A percentile compares a stretch with the other conserved stretches of the same genome.
These are phyloP conservation scores for Boletales sp. DNA, from an alignment of 768 basidiomycete genomes.

Conservation along the genomic window DNA sequence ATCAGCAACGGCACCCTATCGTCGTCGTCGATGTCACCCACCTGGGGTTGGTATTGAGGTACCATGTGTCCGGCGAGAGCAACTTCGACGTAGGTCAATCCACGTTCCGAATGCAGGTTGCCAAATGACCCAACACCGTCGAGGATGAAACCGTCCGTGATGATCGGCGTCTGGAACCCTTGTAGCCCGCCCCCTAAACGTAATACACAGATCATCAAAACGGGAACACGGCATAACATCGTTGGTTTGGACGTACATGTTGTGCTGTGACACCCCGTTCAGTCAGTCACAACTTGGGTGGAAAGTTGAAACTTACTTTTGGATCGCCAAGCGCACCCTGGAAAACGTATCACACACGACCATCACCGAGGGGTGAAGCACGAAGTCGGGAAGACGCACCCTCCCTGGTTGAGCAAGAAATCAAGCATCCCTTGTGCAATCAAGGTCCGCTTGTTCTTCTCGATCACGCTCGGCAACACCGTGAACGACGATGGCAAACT, in stretches of 20 bases:
- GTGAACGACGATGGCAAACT: slow-evolving; percentile 61
- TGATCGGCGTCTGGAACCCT: slow-evolving; percentile 71
- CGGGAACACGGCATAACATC: slow-evolving; percentile 17
- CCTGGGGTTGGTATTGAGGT: slow-evolving; percentile 62
- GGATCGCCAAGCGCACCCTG: slow-evolving; percentile 60
- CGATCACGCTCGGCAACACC: slow-evolving; percentile 71
- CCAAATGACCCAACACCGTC: slow-evolving; percentile 70
- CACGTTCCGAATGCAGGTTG: slow-evolving; percentile 61
- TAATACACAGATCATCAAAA: background rate
- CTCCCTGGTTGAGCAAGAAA: slow-evolving; percentile 70
- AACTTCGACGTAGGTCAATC: slow-evolving; percentile 66
- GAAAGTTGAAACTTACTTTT: slow-evolving; percentile 45
- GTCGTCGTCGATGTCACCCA: slow-evolving; percentile 26
- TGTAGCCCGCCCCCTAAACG: slow-evolving; percentile 53
- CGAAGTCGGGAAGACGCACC: slow-evolving; percentile 38
- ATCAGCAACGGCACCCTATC: background rate
- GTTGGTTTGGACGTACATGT: slow-evolving; percentile 30
- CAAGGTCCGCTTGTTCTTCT: slow-evolving; percentile 65
- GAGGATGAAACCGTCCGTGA: slow-evolving; percentile 63
- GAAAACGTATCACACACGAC: background rate
- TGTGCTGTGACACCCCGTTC: slow-evolving; percentile 26
- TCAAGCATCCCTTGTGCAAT: slow-evolving; percentile 73
- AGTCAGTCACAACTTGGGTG: too few species aligned
- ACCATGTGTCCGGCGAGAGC: slow-evolving; percentile 72
- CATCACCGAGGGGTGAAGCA: slow-evolving; percentile 7